These are phyloP conservation scores for Phytophthora parvispora DNA, from an alignment of 352 stramenopile species.

Conservation along the genomic window DNA sequence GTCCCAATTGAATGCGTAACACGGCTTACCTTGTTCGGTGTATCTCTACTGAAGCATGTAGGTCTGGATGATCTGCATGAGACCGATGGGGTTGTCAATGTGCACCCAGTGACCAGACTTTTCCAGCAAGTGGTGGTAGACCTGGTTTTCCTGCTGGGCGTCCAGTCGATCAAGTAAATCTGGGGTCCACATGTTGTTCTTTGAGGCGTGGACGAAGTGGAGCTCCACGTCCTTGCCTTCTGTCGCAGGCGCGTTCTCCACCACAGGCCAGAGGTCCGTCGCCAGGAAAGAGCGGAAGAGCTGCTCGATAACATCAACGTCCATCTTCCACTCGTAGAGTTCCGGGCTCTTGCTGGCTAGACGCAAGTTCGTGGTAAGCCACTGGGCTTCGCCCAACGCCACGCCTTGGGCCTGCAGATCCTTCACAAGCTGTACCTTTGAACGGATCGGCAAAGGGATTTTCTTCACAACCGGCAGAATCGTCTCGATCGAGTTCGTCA, in stretches of 20 bases:
- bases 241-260: constrained; percentile 42
- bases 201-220: constrained; percentile 83
- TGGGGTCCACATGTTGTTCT: constrained; percentile 82
- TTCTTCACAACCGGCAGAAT: constrained; percentile 77
- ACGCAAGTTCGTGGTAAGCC: constrained; percentile 86
- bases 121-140: constrained; percentile 74
- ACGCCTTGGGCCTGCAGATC: constrained; percentile 73
- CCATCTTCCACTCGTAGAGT: constrained; percentile 87
- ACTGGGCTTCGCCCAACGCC: constrained; percentile 74
- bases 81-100: constrained; percentile 81
- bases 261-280: constrained; percentile 76
- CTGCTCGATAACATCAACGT: constrained; percentile 77
- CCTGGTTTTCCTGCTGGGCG: constrained; percentile 46
- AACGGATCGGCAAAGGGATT: constrained; percentile 77
- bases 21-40: constrained; percentile 2
- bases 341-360: constrained; percentile 57
- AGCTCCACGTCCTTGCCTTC: constrained; percentile 57
- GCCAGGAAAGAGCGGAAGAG: constrained; percentile 77
- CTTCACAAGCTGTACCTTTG: constrained; percentile 73
- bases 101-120: constrained; percentile 90
- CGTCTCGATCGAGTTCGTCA: constrained; percentile 79
- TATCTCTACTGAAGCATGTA: constrained; percentile 37
- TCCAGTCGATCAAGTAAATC: constrained; percentile 57
- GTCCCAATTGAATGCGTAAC: background rate
- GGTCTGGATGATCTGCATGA: constrained; percentile 77